Evolutionary conservation across 1,284 basidiomycete genomes (phyloP), one percentile per base, ranked within the genome.

Genomic region (Rhodotorula sp.): DNA sequence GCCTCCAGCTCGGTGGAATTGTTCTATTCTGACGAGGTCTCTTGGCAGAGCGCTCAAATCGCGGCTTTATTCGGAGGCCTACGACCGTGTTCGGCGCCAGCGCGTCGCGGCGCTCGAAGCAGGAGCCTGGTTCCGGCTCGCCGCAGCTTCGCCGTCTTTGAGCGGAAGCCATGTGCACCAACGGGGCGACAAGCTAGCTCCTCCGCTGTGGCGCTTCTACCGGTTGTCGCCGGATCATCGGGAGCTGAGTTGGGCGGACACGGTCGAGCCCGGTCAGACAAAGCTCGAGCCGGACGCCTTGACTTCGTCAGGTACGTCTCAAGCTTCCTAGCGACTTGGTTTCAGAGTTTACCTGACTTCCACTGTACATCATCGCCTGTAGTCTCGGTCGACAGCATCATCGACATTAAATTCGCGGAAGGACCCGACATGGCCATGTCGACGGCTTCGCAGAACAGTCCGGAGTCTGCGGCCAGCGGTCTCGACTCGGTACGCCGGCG

Each of bases 41-140:
- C 3, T 56, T 26, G 12, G 12, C 26, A 56, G 54, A 29, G 54
- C 54, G 54, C n/a, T 56, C n/a, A n/a, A 26, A 31, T n/a, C 54
- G 43, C 91, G 92, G 78, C 85, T 97, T 52, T 91, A 92, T 83
- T 91, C 89, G 77, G 95, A 97, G 80, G 94, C 92, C 21, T 93
- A 89, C 78, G 93, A 96, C 79, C 96, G 97, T 78, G 90, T 98
- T 43, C 86, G 90, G 46, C 90, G 92, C 80, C 95, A 98, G 82
- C 86, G 95, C 59, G 89, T 94, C 77, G 90, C 92, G 75, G 94
- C 92, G 79, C 81, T 96, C 57, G 83, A 92, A 62, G 90, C 92
- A 79, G 92, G 92, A n/a, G 90, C 92, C 49, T 95, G 92, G 92
- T 94, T 95, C 81, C 86, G 91, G 90, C 78, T 90, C 87, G 31